A percentile compares a stretch with the other conserved stretches of the same genome.
Conservation (phyloP, 1,284 basidiomycete species). For the Thecaphora frezii region DNA sequence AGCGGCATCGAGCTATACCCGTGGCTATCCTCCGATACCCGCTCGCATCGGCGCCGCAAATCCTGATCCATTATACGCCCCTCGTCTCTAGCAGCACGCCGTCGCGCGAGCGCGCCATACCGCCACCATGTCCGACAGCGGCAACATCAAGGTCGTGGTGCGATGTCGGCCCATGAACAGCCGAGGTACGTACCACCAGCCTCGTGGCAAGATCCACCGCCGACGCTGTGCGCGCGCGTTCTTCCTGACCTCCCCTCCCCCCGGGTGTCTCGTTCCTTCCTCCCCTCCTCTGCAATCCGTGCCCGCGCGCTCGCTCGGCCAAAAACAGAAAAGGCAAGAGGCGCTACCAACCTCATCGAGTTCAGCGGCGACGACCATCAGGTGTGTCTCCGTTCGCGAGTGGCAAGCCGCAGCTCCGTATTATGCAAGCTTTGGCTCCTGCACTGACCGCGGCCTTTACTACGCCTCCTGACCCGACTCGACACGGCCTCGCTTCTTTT, state of each 20-base stretch:
- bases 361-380: slow-evolving; percentile 38
- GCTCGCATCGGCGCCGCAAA: too few species aligned
- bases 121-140: slow-evolving; percentile 50
- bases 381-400: background rate
- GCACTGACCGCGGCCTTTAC: too few species aligned
- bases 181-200: slow-evolving; percentile 8
- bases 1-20: too few species aligned
- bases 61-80: too few species aligned
- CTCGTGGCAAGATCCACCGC: too few species aligned
- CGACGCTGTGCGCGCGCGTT: background rate
- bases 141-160: slow-evolving; percentile 57
- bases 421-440: too few species aligned
- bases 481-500: background rate
- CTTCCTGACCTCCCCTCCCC: too few species aligned
- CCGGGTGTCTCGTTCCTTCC: too few species aligned
- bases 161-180: slow-evolving; percentile 55
- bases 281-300: background rate
- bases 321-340: slow-evolving; percentile 42
- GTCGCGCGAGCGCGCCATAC: background rate
- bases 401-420: too few species aligned
- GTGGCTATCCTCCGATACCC: too few species aligned
- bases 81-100: too few species aligned
- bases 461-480: background rate
- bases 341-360: slow-evolving; percentile 50
- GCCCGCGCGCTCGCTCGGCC: too few species aligned